phyloP scores from a whole-genome alignment of 164 flowering plant species.

The Nymphaea thermarum region DNA sequence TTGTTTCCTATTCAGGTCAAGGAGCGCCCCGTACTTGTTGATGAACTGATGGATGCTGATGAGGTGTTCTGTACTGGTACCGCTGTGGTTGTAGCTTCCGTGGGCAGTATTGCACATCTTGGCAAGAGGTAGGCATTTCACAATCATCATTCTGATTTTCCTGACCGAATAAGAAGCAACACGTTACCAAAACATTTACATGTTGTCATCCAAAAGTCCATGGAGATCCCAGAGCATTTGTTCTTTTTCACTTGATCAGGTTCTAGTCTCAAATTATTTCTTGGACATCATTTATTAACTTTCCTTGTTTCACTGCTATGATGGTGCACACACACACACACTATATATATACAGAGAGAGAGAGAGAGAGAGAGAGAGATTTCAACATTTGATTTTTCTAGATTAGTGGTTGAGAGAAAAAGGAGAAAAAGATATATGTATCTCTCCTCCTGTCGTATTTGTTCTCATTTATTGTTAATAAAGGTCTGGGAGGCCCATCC shows the following conservation, averaged over 20 bases:
- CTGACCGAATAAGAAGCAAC: background rate
- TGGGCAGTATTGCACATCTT: constrained; percentile 54
- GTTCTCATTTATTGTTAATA: background rate
- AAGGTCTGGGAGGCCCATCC: background rate
- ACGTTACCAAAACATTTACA: background rate
- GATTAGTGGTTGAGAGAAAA: no score
- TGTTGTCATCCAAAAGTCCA: background rate
- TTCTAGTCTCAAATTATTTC: no score
- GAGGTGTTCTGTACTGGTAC: constrained; percentile 95
- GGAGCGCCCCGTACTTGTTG: constrained; percentile 50
- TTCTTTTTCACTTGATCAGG: no score
- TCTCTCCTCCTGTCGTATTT: background rate
- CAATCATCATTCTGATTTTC: background rate
- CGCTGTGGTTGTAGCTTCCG: constrained; percentile 69
- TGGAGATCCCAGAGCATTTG: background rate
- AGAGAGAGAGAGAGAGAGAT: no score
- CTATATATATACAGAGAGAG: no score
- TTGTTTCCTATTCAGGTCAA: constrained; percentile 37
- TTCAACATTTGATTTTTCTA: no score
- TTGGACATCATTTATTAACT: no score
- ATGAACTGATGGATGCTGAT: constrained; percentile 61
- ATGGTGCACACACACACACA: no score
- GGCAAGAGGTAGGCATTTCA: constrained; percentile 44
- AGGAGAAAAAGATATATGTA: background rate
- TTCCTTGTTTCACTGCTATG: no score